Evolutionary conservation across 1,284 basidiomycete species (phyloP).

Genomic region (Ustilago esculenta): DNA sequence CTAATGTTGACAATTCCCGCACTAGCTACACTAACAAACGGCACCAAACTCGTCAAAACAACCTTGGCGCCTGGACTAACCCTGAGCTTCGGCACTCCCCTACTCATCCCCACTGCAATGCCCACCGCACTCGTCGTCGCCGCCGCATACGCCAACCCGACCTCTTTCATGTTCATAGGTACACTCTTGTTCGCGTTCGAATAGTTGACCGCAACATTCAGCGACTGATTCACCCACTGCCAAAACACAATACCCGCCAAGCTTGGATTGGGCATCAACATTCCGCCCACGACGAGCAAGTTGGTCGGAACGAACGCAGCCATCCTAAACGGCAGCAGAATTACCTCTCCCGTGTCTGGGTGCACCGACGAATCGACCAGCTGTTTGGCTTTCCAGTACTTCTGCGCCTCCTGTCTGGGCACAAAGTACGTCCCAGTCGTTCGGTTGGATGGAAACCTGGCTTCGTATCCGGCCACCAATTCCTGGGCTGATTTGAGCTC

Average conservation of each 20-base stretch:
- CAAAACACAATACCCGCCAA: constrained; percentile 69
- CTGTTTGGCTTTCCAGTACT: constrained; percentile 54
- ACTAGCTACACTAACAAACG: constrained; percentile 70
- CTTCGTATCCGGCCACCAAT: constrained; percentile 35
- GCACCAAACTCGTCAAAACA: constrained; percentile 68
- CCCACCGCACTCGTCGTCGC: constrained; percentile 71
- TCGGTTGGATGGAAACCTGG: constrained; percentile 31
- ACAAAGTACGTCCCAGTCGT: constrained; percentile 34
- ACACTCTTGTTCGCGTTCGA: constrained; percentile 70
- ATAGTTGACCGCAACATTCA: constrained; percentile 67
- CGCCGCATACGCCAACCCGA: constrained; percentile 70
- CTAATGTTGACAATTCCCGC: constrained; percentile 63
- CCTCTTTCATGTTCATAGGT: constrained; percentile 69
- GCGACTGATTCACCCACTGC: constrained; percentile 72
- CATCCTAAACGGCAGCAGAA: constrained; percentile 71
- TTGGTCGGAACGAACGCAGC: constrained; percentile 72
- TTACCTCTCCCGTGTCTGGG: constrained; percentile 68
- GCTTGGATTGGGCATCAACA: constrained; percentile 60
- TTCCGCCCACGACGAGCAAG: constrained; percentile 69
- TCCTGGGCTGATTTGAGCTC: constrained; percentile 44
- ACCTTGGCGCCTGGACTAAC: constrained; percentile 41
- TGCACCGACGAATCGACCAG: constrained; percentile 69
- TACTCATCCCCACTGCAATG: constrained; percentile 70
- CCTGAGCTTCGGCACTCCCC: constrained; percentile 68
- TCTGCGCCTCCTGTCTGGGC: constrained; percentile 27